These are phyloP conservation scores for Citeromyces siamensis DNA, from an alignment of 1,139 yeast species.

Conservation along the genomic window DNA sequence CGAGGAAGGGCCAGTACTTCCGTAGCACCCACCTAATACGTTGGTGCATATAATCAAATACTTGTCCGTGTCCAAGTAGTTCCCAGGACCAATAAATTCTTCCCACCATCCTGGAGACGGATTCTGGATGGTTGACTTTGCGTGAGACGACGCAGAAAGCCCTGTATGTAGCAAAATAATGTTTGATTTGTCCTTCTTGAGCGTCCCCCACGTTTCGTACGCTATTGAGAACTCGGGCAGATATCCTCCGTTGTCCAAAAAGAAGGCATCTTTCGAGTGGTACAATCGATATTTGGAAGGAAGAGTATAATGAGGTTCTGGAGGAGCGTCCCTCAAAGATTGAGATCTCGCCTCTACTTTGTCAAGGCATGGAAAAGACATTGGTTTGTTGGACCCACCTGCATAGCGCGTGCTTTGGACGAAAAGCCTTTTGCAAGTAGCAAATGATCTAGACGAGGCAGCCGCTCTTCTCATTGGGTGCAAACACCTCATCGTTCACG, in stretches of 20 bases:
- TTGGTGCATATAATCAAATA: conserved; percentile 81
- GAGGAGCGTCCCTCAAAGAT: conserved; percentile 48
- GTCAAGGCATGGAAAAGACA: conserved; percentile 83
- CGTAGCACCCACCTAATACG: conserved; percentile 89
- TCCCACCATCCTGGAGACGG: conserved; percentile 93
- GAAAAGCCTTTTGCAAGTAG: background rate
- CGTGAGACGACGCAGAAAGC: conserved; percentile 87
- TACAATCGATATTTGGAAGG: conserved; percentile 34
- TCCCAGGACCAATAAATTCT: conserved; percentile 76
- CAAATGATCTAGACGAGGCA: background rate
- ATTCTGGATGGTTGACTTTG: conserved; percentile 70
- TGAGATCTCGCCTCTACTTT: conserved; percentile 51
- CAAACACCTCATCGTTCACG: no score
- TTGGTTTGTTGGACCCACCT: conserved; percentile 38
- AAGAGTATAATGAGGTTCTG: conserved; percentile 75
- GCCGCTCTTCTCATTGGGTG: no score
- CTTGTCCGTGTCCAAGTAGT: conserved; percentile 67
- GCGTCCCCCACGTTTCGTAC: conserved; percentile 82
- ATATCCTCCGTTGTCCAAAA: conserved; percentile 72
- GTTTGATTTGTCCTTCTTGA: conserved; percentile 52
- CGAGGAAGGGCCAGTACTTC: conserved; percentile 89
- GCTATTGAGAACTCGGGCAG: conserved; percentile 71
- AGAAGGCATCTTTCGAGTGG: conserved; percentile 39
- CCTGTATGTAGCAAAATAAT: conserved; percentile 83
- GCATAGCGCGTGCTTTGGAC: background rate